Percentiles rank a stretch among this genome's conserved stretches.
Evolutionary conservation across 495 filamentous ascomycete species (phyloP).

Genomic region (Hypoxylon rickii): DNA sequence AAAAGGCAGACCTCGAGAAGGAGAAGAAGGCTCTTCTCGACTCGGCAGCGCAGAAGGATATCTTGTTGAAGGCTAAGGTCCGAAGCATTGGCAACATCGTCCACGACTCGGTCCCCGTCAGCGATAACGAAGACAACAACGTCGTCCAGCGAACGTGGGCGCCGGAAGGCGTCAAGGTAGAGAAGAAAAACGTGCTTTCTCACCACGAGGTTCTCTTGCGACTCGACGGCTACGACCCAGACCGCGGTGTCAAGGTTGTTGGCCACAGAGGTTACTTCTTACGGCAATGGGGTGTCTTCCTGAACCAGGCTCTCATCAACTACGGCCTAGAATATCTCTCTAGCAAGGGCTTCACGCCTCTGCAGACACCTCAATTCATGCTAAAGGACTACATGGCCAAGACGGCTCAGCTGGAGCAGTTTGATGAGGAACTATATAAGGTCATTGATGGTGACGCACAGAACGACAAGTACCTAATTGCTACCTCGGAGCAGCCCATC

Average conservation of each 20-base stretch:
- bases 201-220: conserved; percentile 93
- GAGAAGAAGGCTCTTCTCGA: conserved; percentile 79
- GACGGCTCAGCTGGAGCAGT: conserved; percentile 95
- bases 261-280: conserved; percentile 96
- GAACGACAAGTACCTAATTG: conserved; percentile 95
- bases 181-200: conserved; percentile 73
- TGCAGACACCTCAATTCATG: conserved; percentile 97
- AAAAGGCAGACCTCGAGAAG: conserved; percentile 77
- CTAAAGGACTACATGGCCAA: conserved; percentile 96
- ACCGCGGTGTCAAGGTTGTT: conserved; percentile 91
- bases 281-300: conserved; percentile 86
- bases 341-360: conserved; percentile 76
- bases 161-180: conserved; percentile 69
- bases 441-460: conserved; percentile 84
- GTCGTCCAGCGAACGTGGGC: conserved; percentile 74
- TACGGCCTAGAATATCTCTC: conserved; percentile 90
- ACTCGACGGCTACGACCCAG: conserved; percentile 90
- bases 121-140: conserved; percentile 92
- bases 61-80: conserved; percentile 72
- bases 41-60: conserved; percentile 72
- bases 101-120: conserved; percentile 88
- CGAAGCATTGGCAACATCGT: conserved; percentile 92
- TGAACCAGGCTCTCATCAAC: conserved; percentile 89
- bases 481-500: conserved; percentile 94
- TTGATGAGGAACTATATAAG: conserved; percentile 98